Evolutionary conservation across 257 asterid genomes (phyloP).

Genomic region (Ocimum tenuiflorum): DNA sequence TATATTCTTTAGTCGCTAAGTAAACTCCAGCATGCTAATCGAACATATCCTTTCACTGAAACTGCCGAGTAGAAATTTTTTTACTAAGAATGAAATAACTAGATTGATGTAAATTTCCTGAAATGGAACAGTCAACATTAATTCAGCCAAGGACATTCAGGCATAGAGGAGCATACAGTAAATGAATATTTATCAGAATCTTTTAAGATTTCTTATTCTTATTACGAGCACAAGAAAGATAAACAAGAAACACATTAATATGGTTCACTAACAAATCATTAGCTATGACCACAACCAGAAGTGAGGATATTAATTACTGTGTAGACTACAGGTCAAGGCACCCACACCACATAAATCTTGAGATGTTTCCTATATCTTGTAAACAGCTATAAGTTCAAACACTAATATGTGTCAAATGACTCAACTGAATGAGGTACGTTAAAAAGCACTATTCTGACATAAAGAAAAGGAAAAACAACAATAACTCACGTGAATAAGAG

Average conservation of each 20-base stretch:
- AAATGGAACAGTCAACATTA: not conserved
- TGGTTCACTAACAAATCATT: too few species aligned
- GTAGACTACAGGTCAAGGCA: too few species aligned
- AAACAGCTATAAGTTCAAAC: not conserved
- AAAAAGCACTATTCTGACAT: not conserved
- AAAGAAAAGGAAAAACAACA: not conserved
- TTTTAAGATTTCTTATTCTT: not conserved
- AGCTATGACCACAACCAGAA: too few species aligned
- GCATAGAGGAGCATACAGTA: not conserved
- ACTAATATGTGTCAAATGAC: not conserved
- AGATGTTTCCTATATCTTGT: not conserved
- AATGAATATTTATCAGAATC: not conserved
- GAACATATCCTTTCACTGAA: not conserved
- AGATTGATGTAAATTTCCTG: not conserved
- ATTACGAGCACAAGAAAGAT: too few species aligned
- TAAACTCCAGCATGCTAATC: not conserved
- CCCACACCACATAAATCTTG: too few species aligned
- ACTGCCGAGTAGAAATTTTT: not conserved
- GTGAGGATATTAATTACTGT: too few species aligned
- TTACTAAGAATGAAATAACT: not conserved
- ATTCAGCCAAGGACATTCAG: not conserved
- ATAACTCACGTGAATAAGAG: conserved; percentile 52
- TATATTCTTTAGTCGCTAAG: not conserved
- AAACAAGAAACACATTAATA: too few species aligned
- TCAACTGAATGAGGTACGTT: not conserved